Evolutionary conservation across 371 early-diverging fungal species (phyloP).

Genomic region (Saksenaea oblongispora): DNA sequence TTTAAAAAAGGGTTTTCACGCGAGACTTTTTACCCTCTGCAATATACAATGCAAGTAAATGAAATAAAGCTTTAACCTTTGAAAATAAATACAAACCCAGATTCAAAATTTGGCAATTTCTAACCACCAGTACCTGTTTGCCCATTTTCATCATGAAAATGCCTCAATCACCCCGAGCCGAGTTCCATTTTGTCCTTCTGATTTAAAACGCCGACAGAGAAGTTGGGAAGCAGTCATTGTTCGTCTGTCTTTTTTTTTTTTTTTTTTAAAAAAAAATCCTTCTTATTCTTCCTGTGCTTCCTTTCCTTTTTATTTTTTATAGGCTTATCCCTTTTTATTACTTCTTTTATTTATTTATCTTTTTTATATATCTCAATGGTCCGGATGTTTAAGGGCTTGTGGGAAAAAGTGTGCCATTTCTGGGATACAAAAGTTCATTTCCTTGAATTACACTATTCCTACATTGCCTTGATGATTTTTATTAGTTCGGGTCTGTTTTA

Average conservation of each 20-base stretch:
- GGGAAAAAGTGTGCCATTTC: constrained; percentile 7
- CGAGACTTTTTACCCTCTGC: not conserved
- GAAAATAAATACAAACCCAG: not conserved
- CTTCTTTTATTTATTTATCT: not conserved
- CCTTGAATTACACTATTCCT: constrained; percentile 46
- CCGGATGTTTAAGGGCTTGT: not conserved
- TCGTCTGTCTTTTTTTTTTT: not conserved
- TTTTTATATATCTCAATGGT: not conserved
- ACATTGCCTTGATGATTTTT: constrained; percentile 33
- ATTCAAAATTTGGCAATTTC: not conserved
- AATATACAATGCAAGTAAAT: not conserved
- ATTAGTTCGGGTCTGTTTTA: constrained; percentile 37
- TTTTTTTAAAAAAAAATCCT: too few species aligned
- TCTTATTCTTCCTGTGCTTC: too few species aligned
- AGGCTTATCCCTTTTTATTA: not conserved
- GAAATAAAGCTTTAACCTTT: not conserved
- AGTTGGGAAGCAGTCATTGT: not conserved
- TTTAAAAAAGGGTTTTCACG: not conserved
- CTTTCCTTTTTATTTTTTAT: too few species aligned
- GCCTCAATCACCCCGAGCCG: not conserved
- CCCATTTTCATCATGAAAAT: not conserved
- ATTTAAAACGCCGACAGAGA: not conserved
- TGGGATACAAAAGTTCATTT: constrained; percentile 46
- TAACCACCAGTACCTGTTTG: not conserved
- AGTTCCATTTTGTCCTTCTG: not conserved